Conservation (phyloP, 371 early-diverging fungal genomes). For the Mucor saturninus region DNA sequence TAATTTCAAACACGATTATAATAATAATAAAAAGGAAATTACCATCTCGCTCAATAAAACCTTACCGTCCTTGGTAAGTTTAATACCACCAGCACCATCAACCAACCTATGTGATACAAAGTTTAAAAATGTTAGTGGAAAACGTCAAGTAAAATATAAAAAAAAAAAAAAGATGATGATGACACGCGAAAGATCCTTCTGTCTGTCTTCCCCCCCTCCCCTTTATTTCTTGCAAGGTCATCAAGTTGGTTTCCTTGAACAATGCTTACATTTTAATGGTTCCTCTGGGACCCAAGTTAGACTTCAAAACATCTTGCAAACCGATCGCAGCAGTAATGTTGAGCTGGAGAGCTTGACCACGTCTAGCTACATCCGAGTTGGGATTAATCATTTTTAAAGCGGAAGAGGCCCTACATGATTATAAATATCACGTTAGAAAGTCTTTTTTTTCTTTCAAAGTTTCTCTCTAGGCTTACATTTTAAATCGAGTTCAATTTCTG, state of each 20-base stretch:
- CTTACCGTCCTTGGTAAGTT: slow-evolving; percentile 97
- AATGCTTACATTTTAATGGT: slow-evolving; percentile 93
- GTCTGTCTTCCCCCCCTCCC: neutral
- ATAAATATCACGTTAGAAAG: neutral
- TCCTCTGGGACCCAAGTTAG: slow-evolving; percentile 99
- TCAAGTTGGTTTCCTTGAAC: neutral
- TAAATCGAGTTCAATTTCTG: neutral
- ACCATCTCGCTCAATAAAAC: slow-evolving; percentile 98
- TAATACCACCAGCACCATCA: slow-evolving; percentile 94
- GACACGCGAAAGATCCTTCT: neutral
- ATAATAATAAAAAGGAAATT: slow-evolving; percentile 10
- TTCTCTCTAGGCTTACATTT: slow-evolving; percentile 6
- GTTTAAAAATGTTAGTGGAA: neutral
- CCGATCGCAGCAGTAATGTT: slow-evolving; percentile 98
- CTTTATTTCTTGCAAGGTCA: neutral
- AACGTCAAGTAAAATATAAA: slow-evolving; percentile 13
- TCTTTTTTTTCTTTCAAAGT: too few relatives aligned
- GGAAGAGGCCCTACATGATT: slow-evolving; percentile 41
- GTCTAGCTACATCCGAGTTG: slow-evolving; percentile 96
- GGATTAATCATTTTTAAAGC: slow-evolving; percentile 96
- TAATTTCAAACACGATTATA: slow-evolving; percentile 5
- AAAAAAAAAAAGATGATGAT: slow-evolving; percentile 20
- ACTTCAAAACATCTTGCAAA: slow-evolving; percentile 92
- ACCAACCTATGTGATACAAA: slow-evolving; percentile 74
- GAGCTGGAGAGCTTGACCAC: slow-evolving; percentile 98